A percentile compares a stretch with the other conserved stretches of the same genome.
Conservation (phyloP, 2,329 filamentous ascomycete genomes). For the Cladorrhinum sp. region DNA sequence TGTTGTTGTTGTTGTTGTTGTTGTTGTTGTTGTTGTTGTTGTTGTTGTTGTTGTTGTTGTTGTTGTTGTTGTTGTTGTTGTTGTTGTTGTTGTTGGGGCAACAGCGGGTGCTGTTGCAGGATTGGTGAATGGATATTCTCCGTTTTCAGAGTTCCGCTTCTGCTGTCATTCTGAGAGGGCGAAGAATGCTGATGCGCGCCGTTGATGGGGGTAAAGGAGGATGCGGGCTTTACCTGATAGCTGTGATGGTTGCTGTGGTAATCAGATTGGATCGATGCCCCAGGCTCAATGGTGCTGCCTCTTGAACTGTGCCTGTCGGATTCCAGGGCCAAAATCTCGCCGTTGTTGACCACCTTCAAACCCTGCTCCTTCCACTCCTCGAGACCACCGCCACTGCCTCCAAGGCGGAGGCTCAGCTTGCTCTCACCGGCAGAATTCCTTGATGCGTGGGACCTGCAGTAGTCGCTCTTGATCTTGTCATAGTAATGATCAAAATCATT, state of each 20-base stretch:
- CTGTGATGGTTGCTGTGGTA: slow-evolving; percentile 17
- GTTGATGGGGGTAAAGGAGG: slow-evolving; percentile 42
- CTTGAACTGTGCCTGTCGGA: slow-evolving; percentile 27
- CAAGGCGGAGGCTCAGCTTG: slow-evolving; percentile 40
- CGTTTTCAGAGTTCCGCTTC: not conserved
- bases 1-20: too few relatives aligned
- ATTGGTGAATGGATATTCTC: not conserved
- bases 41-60: slow-evolving; percentile 5
- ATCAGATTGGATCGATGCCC: slow-evolving; percentile 30
- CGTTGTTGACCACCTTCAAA: slow-evolving; percentile 43
- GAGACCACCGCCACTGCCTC: slow-evolving; percentile 51
- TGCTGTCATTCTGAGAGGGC: slow-evolving; percentile 5
- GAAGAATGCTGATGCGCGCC: slow-evolving; percentile 9
- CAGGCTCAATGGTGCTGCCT: slow-evolving; percentile 33
- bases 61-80: not conserved
- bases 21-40: too few relatives aligned
- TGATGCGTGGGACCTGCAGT: slow-evolving; percentile 33
- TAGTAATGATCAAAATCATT: slow-evolving; percentile 54
- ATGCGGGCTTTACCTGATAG: slow-evolving; percentile 30
- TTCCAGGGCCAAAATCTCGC: slow-evolving; percentile 37
- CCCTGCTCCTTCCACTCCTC: slow-evolving; percentile 51
- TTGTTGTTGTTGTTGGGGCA: slow-evolving; percentile 1
- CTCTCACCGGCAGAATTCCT: slow-evolving; percentile 26
- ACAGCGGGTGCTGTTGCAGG: slow-evolving; percentile 7
- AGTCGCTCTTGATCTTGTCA: slow-evolving; percentile 48